Evolutionary conservation across 2,329 filamentous ascomycete species (phyloP).

Genomic region (Aureobasidium uvarum): DNA sequence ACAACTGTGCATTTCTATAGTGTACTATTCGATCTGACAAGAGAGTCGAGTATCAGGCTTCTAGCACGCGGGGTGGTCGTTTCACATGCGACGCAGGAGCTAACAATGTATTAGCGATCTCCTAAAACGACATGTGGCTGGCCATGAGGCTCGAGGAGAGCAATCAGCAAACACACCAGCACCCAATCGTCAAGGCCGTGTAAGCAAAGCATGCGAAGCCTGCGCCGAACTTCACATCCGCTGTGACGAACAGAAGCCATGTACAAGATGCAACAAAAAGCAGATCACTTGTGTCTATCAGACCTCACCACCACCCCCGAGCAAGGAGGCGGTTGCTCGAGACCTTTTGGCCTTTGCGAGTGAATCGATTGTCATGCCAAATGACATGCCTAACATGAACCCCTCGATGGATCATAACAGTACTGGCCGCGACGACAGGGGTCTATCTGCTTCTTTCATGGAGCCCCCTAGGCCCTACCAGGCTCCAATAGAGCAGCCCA

Average conservation of each 20-base stretch:
- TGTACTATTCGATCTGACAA: too few relatives aligned
- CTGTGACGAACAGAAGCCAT: constrained; percentile 56
- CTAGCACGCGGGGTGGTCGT: too few relatives aligned
- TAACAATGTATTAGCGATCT: constrained; percentile 43
- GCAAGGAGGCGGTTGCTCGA: constrained; percentile 20
- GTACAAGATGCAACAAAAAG: constrained; percentile 52
- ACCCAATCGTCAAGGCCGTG: constrained; percentile 41
- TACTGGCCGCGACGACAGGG: background rate
- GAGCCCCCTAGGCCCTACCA: background rate
- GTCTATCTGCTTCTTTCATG: constrained; percentile 1
- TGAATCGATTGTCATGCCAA: background rate
- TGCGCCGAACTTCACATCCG: constrained; percentile 54
- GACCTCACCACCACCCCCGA: constrained; percentile 22
- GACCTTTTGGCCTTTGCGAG: constrained; percentile 16
- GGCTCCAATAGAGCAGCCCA: constrained; percentile 8
- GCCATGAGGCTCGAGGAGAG: constrained; percentile 43
- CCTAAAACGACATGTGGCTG: constrained; percentile 52
- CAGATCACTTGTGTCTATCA: constrained; percentile 46
- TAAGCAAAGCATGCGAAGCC: constrained; percentile 53
- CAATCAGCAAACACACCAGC: constrained; percentile 36
- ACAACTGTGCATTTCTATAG: background rate
- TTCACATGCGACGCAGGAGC: background rate
- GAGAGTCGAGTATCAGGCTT: too few relatives aligned
- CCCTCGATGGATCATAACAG: background rate
- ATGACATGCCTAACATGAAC: background rate